A percentile compares a stretch with the other conserved stretches of the same genome.
These are phyloP conservation scores for Trichosporon faecale DNA, from an alignment of 1,284 basidiomycete species.

Conservation along the genomic window DNA sequence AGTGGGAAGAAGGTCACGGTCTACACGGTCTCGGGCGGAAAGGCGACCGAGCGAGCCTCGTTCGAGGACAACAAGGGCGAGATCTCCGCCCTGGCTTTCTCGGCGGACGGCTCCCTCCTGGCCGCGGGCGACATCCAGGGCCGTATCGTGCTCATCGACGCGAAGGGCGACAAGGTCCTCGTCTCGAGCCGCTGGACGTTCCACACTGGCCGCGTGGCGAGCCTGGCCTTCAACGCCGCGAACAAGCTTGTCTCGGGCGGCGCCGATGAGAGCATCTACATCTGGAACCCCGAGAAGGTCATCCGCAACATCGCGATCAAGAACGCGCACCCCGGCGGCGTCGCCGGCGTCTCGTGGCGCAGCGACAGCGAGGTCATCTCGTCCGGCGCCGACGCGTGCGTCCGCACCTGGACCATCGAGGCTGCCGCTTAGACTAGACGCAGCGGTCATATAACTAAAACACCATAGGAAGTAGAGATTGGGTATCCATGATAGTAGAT, in stretches of 20 bases:
- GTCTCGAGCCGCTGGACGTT: conserved; percentile 78
- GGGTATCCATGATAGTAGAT: not conserved
- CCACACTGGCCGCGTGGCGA: conserved; percentile 78
- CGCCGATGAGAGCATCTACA: conserved; percentile 85
- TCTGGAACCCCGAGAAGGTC: conserved; percentile 78
- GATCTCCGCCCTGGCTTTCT: conserved; percentile 76
- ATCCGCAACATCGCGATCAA: conserved; percentile 77
- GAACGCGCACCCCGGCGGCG: conserved; percentile 78
- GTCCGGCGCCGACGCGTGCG: conserved; percentile 79
- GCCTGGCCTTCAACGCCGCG: conserved; percentile 71
- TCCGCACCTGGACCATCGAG: conserved; percentile 62
- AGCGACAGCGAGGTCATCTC: conserved; percentile 61
- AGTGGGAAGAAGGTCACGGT: conserved; percentile 62
- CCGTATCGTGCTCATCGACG: conserved; percentile 57
- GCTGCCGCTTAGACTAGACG: conserved; percentile 4
- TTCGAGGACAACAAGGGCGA: conserved; percentile 70
- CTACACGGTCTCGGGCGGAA: conserved; percentile 26
- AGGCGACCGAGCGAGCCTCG: conserved; percentile 38
- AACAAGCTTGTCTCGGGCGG: conserved; percentile 79
- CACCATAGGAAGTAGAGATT: not conserved
- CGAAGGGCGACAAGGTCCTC: conserved; percentile 62
- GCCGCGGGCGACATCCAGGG: conserved; percentile 69
- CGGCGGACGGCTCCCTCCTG: conserved; percentile 68
- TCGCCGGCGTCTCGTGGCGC: conserved; percentile 78
- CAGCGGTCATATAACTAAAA: not conserved